A percentile compares a stretch with the other conserved stretches of the same genome.
Conservation (phyloP, 2,329 filamentous ascomycete species). For the Macroventuria anomochaeta region DNA sequence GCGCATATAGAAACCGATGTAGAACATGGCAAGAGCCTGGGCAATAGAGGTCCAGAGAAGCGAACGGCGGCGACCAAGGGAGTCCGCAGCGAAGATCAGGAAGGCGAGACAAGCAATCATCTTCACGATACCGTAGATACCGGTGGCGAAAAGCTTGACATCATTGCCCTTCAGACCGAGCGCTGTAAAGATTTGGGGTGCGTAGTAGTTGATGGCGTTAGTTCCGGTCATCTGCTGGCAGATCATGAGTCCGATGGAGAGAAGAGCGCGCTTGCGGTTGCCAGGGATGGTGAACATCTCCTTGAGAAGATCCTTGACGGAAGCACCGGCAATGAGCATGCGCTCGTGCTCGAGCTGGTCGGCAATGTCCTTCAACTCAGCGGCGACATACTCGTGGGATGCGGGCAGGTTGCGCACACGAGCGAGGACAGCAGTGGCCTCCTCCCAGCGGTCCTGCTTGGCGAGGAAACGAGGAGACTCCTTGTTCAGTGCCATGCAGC, state of each 20-base stretch:
- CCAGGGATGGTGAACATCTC: constrained; percentile 55
- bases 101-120: constrained; percentile 68
- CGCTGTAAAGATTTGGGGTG: constrained; percentile 71
- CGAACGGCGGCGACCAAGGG: constrained; percentile 68
- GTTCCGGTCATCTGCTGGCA: constrained; percentile 76
- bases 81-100: constrained; percentile 71
- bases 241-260: constrained; percentile 69
- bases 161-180: constrained; percentile 66
- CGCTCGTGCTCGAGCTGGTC: constrained; percentile 61
- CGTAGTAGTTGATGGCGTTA: constrained; percentile 65
- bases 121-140: constrained; percentile 76
- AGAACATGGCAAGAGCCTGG: constrained; percentile 69
- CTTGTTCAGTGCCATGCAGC: constrained; percentile 67
- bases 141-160: constrained; percentile 72
- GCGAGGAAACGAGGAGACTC: constrained; percentile 74
- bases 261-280: constrained; percentile 67
- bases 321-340: constrained; percentile 60
- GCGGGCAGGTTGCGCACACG: constrained; percentile 61
- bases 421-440: constrained; percentile 63
- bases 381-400: constrained; percentile 46
- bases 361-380: constrained; percentile 46
- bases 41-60: constrained; percentile 70
- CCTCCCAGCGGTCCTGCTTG: constrained; percentile 71
- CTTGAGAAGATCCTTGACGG: constrained; percentile 49
- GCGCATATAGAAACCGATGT: constrained; percentile 74